Evolutionary conservation across 805 yeast species (phyloP).

Genomic region (Candida orba): DNA sequence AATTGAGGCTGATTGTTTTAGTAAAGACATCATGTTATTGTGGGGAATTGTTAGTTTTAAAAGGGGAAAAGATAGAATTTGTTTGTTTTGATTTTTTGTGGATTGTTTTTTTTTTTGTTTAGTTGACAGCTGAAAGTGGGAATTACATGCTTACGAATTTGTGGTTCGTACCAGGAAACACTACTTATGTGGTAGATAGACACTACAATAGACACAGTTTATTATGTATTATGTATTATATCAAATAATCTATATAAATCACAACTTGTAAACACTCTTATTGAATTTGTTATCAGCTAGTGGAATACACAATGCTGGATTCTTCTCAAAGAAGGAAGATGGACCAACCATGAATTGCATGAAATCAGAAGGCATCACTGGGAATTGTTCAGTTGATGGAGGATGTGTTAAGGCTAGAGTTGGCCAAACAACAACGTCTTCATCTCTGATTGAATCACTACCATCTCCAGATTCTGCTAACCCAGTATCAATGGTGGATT

Average conservation of each 20-base stretch:
- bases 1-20: background rate
- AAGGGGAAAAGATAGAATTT: background rate
- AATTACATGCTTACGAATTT: background rate
- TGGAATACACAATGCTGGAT: slow-evolving; percentile 76
- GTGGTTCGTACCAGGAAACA: no score
- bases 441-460: slow-evolving; percentile 33
- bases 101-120: background rate
- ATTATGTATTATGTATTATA: no score
- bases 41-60: background rate
- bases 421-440: slow-evolving; percentile 72
- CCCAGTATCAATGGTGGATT: slow-evolving; percentile 65
- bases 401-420: slow-evolving; percentile 76
- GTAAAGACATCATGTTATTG: background rate
- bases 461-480: slow-evolving; percentile 58
- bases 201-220: no score
- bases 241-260: no score
- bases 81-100: background rate
- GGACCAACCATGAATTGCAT: slow-evolving; percentile 64
- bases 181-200: no score
- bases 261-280: slow-evolving; percentile 9
- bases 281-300: slow-evolving; percentile 61
- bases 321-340: slow-evolving; percentile 65
- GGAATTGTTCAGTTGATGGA: slow-evolving; percentile 82
- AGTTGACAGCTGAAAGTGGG: background rate
- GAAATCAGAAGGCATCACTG: slow-evolving; percentile 82